These are phyloP conservation scores for Clarireedia hainanense DNA, from an alignment of 2,329 filamentous ascomycete species.

Conservation along the genomic window DNA sequence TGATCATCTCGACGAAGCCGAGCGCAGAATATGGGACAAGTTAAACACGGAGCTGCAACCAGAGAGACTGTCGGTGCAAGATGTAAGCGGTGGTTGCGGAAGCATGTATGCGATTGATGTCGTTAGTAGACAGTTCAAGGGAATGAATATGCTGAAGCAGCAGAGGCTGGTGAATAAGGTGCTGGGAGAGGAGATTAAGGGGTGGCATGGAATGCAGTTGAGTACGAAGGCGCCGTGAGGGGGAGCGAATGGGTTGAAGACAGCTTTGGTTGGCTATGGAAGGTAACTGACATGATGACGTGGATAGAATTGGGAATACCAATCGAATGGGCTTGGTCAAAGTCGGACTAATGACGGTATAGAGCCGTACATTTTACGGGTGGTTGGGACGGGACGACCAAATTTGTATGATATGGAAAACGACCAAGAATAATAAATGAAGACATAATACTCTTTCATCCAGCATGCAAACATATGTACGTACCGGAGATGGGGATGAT, in stretches of 20 bases:
- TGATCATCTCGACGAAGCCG: conserved; percentile 4
- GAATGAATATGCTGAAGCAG: conserved; percentile 68
- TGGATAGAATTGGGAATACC: neutral
- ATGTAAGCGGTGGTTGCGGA: conserved; percentile 77
- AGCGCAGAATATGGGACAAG: conserved; percentile 12
- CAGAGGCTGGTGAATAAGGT: conserved; percentile 72
- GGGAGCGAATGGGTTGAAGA: neutral
- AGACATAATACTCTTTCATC: neutral
- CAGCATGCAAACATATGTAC: neutral
- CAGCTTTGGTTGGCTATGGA: neutral
- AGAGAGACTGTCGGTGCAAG: conserved; percentile 45
- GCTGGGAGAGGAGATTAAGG: conserved; percentile 66
- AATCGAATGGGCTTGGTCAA: neutral
- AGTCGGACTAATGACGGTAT: neutral
- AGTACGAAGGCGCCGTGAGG: conserved; percentile 48
- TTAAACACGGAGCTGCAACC: conserved; percentile 27
- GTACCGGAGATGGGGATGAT: too few species aligned
- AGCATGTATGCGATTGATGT: conserved; percentile 84
- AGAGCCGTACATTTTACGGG: neutral
- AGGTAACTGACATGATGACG: neutral
- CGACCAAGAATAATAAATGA: neutral
- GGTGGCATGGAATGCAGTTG: conserved; percentile 78
- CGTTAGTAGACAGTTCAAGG: conserved; percentile 61
- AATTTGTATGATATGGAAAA: neutral
- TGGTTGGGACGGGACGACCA: neutral